Conservation (phyloP, 108 stramenopile species). For the Stephanodiscus triporus region DNA sequence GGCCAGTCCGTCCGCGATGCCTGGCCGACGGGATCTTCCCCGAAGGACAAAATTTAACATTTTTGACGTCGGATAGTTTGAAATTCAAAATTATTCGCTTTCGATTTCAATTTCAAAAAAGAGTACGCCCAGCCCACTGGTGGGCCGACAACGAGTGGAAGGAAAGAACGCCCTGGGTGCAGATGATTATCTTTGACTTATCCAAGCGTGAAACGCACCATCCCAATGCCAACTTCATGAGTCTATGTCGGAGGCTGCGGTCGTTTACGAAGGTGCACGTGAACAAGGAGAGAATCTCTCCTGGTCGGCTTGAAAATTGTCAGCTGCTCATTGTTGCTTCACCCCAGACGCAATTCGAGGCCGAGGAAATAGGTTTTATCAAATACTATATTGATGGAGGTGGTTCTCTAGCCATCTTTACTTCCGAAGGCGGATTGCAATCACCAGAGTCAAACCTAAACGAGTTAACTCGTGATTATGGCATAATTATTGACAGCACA, state of each 20-base stretch:
- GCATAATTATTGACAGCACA: constrained; percentile 62
- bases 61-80: too few species aligned
- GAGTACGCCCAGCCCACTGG: too few species aligned
- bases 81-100: too few species aligned
- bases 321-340: constrained; percentile 58
- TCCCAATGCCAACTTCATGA: constrained; percentile 58
- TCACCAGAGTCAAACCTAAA: constrained; percentile 69
- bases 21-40: too few species aligned
- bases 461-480: constrained; percentile 65
- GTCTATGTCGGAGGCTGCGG: constrained; percentile 61
- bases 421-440: constrained; percentile 70
- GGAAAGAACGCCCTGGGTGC: too few species aligned
- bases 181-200: constrained; percentile 58
- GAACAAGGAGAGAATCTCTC: constrained; percentile 53
- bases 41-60: too few species aligned
- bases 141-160: too few species aligned
- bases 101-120: too few species aligned
- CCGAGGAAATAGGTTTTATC: constrained; percentile 51
- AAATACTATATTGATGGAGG: constrained; percentile 59
- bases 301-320: constrained; percentile 38
- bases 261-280: constrained; percentile 50
- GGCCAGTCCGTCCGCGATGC: too few species aligned
- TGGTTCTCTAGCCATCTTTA: constrained; percentile 65
- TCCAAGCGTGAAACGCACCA: constrained; percentile 78
- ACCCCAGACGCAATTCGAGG: constrained; percentile 52